A percentile compares a stretch with the other conserved stretches of the same genome.
phyloP scores from a whole-genome alignment of 805 yeast genomes.

The Candida germanica region DNA sequence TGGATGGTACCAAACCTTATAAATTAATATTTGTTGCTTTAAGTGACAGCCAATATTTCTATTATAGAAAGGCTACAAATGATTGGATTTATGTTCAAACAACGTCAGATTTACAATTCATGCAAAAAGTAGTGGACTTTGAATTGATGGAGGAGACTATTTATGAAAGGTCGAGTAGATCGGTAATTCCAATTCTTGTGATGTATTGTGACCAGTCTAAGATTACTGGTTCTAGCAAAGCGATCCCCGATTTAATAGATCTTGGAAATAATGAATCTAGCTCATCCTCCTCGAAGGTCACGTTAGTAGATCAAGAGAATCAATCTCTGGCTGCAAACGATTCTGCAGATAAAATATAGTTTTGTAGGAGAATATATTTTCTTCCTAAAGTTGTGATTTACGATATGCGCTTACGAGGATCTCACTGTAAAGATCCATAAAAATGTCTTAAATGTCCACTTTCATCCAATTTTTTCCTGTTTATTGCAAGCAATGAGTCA shows the following conservation, averaged over 20 bases:
- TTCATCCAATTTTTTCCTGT: too few relatives aligned
- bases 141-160: conserved; percentile 3
- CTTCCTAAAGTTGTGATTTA: too few relatives aligned
- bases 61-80: conserved; percentile 14
- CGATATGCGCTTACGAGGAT: conserved; percentile 5
- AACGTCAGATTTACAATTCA: conserved; percentile 2
- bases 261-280: neutral
- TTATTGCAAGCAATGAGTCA: neutral
- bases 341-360: neutral
- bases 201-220: conserved; percentile 9
- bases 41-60: conserved; percentile 29
- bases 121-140: conserved; percentile 8
- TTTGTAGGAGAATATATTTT: too few relatives aligned
- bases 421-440: neutral
- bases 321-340: neutral
- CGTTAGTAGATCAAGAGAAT: neutral
- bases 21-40: conserved; percentile 28
- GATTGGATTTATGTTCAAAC: conserved; percentile 10
- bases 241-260: neutral
- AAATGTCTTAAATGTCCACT: neutral
- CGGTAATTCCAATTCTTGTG: conserved; percentile 2
- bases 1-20: conserved; percentile 15
- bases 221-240: too few relatives aligned
- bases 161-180: conserved; percentile 1
- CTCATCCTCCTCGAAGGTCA: neutral